Percentiles rank a stretch among this genome's conserved stretches.
phyloP scores from a whole-genome alignment of 352 stramenopile genomes.

The Peronospora tabacina region DNA sequence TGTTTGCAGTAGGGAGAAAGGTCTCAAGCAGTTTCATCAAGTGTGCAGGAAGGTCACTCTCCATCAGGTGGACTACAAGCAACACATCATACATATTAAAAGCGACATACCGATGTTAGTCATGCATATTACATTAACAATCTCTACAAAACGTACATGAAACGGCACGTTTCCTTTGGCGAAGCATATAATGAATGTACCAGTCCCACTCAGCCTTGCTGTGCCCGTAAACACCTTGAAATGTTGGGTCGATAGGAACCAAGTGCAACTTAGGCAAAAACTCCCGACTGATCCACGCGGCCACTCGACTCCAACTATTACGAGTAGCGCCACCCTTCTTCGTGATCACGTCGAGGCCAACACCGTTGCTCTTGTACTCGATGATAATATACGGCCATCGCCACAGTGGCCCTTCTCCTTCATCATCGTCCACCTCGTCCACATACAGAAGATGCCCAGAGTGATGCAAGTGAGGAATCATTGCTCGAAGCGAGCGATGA shows the following conservation, averaged over 20 bases:
- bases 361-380: slow-evolving; percentile 45
- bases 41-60: slow-evolving; percentile 48
- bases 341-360: slow-evolving; percentile 48
- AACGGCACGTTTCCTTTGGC: slow-evolving; percentile 49
- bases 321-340: slow-evolving; percentile 42
- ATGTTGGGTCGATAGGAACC: slow-evolving; percentile 36
- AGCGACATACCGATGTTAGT: slow-evolving; percentile 8
- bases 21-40: slow-evolving; percentile 50
- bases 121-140: background rate
- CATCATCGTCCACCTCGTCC: slow-evolving; percentile 57
- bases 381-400: slow-evolving; percentile 81
- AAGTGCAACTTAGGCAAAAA: slow-evolving; percentile 60
- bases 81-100: slow-evolving; percentile 35
- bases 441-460: slow-evolving; percentile 48
- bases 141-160: slow-evolving; percentile 43
- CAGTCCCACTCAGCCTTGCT: slow-evolving; percentile 63
- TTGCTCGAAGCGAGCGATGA: slow-evolving; percentile 15
- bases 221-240: slow-evolving; percentile 54
- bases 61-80: slow-evolving; percentile 47
- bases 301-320: slow-evolving; percentile 42
- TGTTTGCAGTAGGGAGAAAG: slow-evolving; percentile 41
- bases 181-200: slow-evolving; percentile 76
- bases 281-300: slow-evolving; percentile 49
- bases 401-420: slow-evolving; percentile 63
- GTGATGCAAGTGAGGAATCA: slow-evolving; percentile 48